Conservation (phyloP, 2,329 filamentous ascomycete genomes). For the Ceratocystis colombiana region DNA sequence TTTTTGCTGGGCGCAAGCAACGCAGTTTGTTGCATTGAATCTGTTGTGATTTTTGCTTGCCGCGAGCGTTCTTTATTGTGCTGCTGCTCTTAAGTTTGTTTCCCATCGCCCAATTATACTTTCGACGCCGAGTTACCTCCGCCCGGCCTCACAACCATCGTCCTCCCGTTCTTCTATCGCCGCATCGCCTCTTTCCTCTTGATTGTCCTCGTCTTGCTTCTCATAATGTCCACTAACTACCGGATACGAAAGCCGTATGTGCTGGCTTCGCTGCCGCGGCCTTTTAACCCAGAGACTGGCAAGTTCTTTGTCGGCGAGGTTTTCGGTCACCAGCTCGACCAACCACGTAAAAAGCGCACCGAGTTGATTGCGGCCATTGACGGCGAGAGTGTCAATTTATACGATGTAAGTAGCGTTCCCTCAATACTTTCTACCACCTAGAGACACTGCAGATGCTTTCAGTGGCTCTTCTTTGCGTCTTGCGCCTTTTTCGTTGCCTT, state of each 20-base stretch:
- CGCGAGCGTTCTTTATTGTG: background rate
- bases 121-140: background rate
- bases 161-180: background rate
- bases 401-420: slow-evolving; percentile 44
- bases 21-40: background rate
- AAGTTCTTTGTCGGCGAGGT: slow-evolving; percentile 51
- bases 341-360: slow-evolving; percentile 52
- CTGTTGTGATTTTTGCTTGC: background rate
- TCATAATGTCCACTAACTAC: slow-evolving; percentile 48
- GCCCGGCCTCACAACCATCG: background rate
- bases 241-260: slow-evolving; percentile 56
- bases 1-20: background rate
- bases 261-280: slow-evolving; percentile 49
- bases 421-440: no score
- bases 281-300: slow-evolving; percentile 41
- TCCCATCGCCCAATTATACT: background rate
- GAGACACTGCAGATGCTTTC: background rate
- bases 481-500: background rate
- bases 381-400: slow-evolving; percentile 55
- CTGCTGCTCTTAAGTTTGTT: background rate
- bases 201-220: slow-evolving; percentile 19
- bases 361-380: slow-evolving; percentile 55
- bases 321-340: slow-evolving; percentile 47
- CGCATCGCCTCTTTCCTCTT: background rate
- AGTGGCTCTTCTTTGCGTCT: background rate